Evolutionary conservation across 352 stramenopile species (phyloP).

Genomic region (Phytophthora multivora): DNA sequence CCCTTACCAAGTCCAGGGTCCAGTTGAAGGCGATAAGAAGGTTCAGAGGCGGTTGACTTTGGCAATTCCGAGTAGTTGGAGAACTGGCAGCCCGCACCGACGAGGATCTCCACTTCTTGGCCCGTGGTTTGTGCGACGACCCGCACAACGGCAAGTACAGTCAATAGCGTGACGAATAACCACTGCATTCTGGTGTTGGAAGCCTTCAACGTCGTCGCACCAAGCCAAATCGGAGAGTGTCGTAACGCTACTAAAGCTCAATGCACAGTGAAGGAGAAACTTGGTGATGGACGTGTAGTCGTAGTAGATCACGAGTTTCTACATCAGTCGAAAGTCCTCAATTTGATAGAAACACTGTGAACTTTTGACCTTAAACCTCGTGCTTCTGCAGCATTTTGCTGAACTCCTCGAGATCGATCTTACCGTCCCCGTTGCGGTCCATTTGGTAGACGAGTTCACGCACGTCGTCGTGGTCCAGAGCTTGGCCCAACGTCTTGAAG

Average conservation of each 20-base stretch:
- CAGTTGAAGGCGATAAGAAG: conserved; percentile 53
- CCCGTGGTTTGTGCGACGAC: conserved; percentile 13
- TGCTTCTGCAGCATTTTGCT: conserved; percentile 76
- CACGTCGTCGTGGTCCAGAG: conserved; percentile 75
- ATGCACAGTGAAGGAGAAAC: conserved; percentile 27
- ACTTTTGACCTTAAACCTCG: conserved; percentile 45
- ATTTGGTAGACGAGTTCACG: conserved; percentile 78
- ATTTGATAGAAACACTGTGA: neutral
- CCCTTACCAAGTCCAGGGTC: conserved; percentile 53
- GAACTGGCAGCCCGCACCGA: conserved; percentile 57
- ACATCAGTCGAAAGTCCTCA: conserved; percentile 6
- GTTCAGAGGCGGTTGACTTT: conserved; percentile 6
- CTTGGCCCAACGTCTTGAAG: conserved; percentile 70
- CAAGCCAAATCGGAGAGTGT: conserved; percentile 34
- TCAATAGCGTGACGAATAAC: conserved; percentile 12
- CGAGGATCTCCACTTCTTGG: conserved; percentile 30
- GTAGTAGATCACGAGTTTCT: conserved; percentile 2
- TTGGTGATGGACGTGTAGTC: conserved; percentile 11
- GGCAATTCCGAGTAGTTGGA: conserved; percentile 57
- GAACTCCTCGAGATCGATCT: conserved; percentile 80
- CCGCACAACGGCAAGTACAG: conserved; percentile 3
- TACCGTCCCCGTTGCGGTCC: conserved; percentile 74
- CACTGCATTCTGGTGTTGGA: conserved; percentile 22
- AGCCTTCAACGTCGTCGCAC: neutral
- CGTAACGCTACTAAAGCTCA: conserved; percentile 14